Base-by-base conservation (phyloP, 2,329 filamentous ascomycete genomes). In the Botrytis pseudocinerea region DNA sequence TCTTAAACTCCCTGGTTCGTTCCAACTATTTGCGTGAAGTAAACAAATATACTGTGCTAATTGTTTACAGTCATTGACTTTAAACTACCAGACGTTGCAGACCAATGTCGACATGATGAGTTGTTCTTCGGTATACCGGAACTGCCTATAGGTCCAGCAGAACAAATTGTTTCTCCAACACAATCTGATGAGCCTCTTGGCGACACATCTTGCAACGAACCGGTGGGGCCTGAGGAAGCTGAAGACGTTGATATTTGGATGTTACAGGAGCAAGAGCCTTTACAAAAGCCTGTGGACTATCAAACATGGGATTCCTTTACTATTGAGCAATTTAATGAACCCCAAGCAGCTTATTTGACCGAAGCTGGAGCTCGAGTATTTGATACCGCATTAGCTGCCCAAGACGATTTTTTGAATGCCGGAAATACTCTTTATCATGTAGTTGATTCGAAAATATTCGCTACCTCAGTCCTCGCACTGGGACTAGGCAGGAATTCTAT, bases 271-370 rank as follows among this genome's bases (percentile, higher is more conserved):
- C 78, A 82, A 20, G 75, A 78, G 16, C 66, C 77, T 2, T 70
- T 76, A n/a, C 79, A 80, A 7, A 69, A 74, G 8, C 60, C 70
- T 32, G 82, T 76, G 64, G 76, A 83, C 57, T 89, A 90, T 78
- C 87, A 86, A 74, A 91, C 90, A 0, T 96, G 93, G 93, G 90
- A 94, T 76, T 83, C 82, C 2, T 95, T 95, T 77, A 82, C 85
- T 2, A 80, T 82, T 18, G 77, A 82, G 0, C 80, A 83, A n/a
- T 79, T 83, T 8, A 79, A 83, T 7, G 81, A 83, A 16, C 76
- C 80, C 2, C 77, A 74, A 59, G 86, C 88, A 1, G 81, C 86
- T 2, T 91, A 92, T 75, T 82, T 94, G 20, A 91, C 89, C 4
- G 93, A 96, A 81, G 89, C 90, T 42, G 91, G 91, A 0, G 84